Base-by-base conservation (phyloP, 2,329 filamentous ascomycete genomes). In the Neurospora crassa region DNA sequence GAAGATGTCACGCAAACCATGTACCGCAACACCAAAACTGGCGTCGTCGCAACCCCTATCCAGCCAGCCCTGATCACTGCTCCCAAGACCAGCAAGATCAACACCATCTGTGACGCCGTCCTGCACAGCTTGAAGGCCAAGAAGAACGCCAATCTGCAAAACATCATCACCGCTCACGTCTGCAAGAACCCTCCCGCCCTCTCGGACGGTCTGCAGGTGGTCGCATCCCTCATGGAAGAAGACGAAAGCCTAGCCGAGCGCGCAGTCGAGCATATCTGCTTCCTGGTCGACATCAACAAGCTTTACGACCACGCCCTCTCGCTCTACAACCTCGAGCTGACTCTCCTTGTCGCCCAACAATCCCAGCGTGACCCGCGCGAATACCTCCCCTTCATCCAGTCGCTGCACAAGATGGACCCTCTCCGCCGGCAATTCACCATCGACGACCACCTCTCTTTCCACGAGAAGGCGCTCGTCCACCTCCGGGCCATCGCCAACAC, bases 221-320 rank as follows among this genome's bases (percentile, higher is more conserved):
- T 98, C 42, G 91, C 93, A 4, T 87, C 90, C 70, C 83, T 99
- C 43, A 87, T 89, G 84, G 85, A 87, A 70, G 87, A 91, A 75
- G 88, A 91, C 68, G 84, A 89, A 59, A 87, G 89, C 69, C 85
- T 94, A 75, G 93, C 93, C 0, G 95, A 98, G 75, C 91, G 91
- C 79, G 95, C 95, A 0, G 91, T 97, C 29, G 94, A 97, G 79
- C 96, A 99, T 78, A 97, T 99, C 72, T 98, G 94, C 84, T 99
- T 99, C 84, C 86, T 99, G 59, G 93, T 94, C 0, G 96, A 99
- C 80, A 91, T 96, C 67, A 96, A 97, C 79, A 90, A 90, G 47
- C 87, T 99, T 0, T 99, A 97, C 77, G 93, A 97, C 73, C 90
- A 94, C 72, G 92, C 96, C 0, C 85, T 99, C 1, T 94, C 94